Base-by-base conservation (phyloP, 208 protist species). In the Leishmania guyanensis region DNA sequence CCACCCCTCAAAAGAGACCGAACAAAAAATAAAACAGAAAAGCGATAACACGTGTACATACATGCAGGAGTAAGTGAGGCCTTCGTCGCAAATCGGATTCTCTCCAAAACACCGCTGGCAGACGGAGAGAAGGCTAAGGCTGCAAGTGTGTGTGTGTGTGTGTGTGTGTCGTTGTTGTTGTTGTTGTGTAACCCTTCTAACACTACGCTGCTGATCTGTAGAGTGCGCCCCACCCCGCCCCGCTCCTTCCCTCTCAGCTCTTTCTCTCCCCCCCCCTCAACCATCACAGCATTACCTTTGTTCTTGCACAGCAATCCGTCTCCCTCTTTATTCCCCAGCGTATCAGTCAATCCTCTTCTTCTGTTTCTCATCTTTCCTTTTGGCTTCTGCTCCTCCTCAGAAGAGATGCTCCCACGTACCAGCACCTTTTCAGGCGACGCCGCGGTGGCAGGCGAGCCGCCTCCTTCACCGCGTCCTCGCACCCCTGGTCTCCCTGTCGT, bases 401-500 rank as follows among this genome's bases (percentile, higher is more conserved):
- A 68, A 73, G 68, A 54, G 22, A 43, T 76, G 50, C 12, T 48
- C 16, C 17, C 51, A 33, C 14, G n/a, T 76, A n/a, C 71, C 10
- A 26, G 16, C 46, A n/a, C 29, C 36, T 66, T 62, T 56, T 29
- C 53, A 36, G 66, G n/a, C 56, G 39, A 48, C 43, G 9, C 74
- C 39, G 33, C 53, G 22, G 22, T 51, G 64, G 76, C 29, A 10
- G 16, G 50, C 26, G 76, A 79, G 60, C 64, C 64, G 43, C 76
- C 76, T 26, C 76, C 54, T 22, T 79, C 76, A 71, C 76, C 76
- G 22, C 76, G n/a, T 43, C 76, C 76, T 50, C 76, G 69, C 77
- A 50, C 73, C 14, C 78, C 75, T 9, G 58, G 22, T 20, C 60
- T 54, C 2, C 51, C 39, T 56, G 8, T 65, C 39, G 46, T 17